Conservation (phyloP, 2,329 filamentous ascomycete species). For the Botrytis byssoidea region DNA sequence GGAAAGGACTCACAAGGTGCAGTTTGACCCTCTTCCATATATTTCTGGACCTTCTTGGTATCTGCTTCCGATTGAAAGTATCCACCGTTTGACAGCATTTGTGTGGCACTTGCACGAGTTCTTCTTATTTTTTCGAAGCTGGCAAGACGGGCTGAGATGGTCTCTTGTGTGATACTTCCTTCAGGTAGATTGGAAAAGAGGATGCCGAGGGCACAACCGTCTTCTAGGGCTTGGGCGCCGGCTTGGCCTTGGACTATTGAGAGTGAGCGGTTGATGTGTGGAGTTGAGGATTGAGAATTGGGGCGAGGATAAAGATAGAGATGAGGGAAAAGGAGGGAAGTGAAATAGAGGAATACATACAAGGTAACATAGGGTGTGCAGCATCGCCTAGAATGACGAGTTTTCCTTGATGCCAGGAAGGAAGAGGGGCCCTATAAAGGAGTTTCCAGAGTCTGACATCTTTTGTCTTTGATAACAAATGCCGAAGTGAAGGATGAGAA, state of each 20-base stretch:
- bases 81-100: slow-evolving; percentile 14
- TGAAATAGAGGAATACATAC: background rate
- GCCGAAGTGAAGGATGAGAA: slow-evolving; percentile 3
- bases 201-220: slow-evolving; percentile 54
- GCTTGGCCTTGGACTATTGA: slow-evolving; percentile 56
- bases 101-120: slow-evolving; percentile 5
- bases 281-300: no score
- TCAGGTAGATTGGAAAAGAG: background rate
- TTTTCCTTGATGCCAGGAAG: slow-evolving; percentile 51
- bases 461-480: slow-evolving; percentile 7
- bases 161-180: background rate
- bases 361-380: slow-evolving; percentile 65
- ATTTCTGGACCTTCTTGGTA: background rate
- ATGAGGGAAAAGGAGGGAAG: background rate
- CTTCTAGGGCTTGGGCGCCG: slow-evolving; percentile 64
- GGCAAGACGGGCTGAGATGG: background rate
- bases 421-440: slow-evolving; percentile 38
- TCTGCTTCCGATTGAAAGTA: background rate
- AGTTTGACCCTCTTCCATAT: background rate
- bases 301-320: no score
- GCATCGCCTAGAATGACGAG: slow-evolving; percentile 65
- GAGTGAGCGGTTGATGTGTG: no score
- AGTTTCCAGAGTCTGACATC: slow-evolving; percentile 20
- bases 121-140: slow-evolving; percentile 8
- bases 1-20: slow-evolving; percentile 13